Evolutionary conservation across 352 stramenopile genomes (phyloP).

Genomic region (Phytophthora crassamura): DNA sequence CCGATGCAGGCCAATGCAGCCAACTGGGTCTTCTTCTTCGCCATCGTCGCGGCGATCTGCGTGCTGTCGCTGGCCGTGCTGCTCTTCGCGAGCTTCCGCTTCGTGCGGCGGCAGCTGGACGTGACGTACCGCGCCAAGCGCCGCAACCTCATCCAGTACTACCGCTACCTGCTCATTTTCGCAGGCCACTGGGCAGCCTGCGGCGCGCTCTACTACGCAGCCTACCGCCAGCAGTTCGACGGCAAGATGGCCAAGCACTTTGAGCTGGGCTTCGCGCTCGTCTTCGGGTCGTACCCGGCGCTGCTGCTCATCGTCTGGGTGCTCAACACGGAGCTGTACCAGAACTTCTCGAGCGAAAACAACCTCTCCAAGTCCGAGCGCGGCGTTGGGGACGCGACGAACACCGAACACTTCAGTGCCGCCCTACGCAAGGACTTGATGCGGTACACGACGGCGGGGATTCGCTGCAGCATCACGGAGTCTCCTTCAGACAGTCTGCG

Average conservation of each 20-base stretch:
- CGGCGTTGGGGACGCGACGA: conserved; percentile 40
- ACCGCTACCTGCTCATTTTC: conserved; percentile 84
- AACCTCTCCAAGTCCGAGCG: conserved; percentile 63
- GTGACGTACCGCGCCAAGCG: conserved; percentile 87
- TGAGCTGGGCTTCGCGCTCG: conserved; percentile 65
- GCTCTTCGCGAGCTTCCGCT: conserved; percentile 86
- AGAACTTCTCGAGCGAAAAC: conserved; percentile 80
- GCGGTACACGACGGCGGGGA: conserved; percentile 86
- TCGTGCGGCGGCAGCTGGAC: conserved; percentile 82
- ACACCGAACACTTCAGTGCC: conserved; percentile 83
- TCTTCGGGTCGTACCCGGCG: conserved; percentile 79
- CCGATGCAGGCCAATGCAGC: conserved; percentile 57
- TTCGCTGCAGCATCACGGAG: conserved; percentile 80
- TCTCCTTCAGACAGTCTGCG: conserved; percentile 51
- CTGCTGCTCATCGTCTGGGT: conserved; percentile 80
- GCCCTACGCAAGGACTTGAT: conserved; percentile 85
- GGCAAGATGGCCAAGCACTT: conserved; percentile 62
- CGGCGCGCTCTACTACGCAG: conserved; percentile 74
- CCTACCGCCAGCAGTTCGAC: conserved; percentile 71
- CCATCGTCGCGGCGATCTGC: conserved; percentile 55
- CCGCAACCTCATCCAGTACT: conserved; percentile 86
- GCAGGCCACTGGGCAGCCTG: conserved; percentile 74
- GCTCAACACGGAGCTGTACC: conserved; percentile 85
- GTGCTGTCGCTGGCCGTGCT: conserved; percentile 72
- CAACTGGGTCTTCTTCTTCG: conserved; percentile 78